Evolutionary conservation across 805 yeast genomes (phyloP).

Genomic region (Yueomyces sinensis): DNA sequence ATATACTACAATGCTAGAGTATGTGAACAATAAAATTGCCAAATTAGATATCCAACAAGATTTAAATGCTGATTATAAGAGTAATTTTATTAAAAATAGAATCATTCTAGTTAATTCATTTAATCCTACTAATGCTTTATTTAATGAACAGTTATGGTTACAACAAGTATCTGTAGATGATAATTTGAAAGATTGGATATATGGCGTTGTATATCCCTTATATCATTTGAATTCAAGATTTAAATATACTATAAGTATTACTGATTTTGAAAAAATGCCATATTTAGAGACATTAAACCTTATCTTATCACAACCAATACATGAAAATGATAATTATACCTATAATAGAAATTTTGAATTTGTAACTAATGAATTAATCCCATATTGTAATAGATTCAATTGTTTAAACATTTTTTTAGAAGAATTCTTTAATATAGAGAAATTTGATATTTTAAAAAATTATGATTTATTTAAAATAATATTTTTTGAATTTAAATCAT

Average conservation of each 20-base stretch:
- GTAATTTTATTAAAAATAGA: conserved; percentile 15
- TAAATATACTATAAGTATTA: conserved; percentile 5
- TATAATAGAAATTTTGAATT: conserved; percentile 2
- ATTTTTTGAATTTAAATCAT: conserved; percentile 1
- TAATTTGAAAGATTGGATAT: conserved; percentile 11
- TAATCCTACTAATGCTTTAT: conserved; percentile 7
- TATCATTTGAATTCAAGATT: conserved; percentile 12
- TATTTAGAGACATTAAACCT: conserved; percentile 6
- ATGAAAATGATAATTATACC: not conserved
- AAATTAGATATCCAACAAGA: conserved; percentile 1
- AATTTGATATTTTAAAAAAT: conserved; percentile 7
- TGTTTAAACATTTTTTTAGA: conserved; percentile 7
- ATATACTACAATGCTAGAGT: conserved; percentile 4
- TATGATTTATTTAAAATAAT: conserved; percentile 8
- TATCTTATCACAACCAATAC: conserved; percentile 5
- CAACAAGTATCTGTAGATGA: not conserved
- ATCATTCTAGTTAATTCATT: conserved; percentile 13
- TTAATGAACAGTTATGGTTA: conserved; percentile 14
- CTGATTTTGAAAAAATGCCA: conserved; percentile 12
- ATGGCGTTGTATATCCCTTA: conserved; percentile 20
- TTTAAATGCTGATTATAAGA: not conserved
- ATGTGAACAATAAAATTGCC: conserved; percentile 6
- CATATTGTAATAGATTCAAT: conserved; percentile 9
- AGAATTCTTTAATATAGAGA: conserved; percentile 5
- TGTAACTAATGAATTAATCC: conserved; percentile 9